phyloP scores from a whole-genome alignment of 2,329 filamentous ascomycete species.

The Rutstroemia sp. region DNA sequence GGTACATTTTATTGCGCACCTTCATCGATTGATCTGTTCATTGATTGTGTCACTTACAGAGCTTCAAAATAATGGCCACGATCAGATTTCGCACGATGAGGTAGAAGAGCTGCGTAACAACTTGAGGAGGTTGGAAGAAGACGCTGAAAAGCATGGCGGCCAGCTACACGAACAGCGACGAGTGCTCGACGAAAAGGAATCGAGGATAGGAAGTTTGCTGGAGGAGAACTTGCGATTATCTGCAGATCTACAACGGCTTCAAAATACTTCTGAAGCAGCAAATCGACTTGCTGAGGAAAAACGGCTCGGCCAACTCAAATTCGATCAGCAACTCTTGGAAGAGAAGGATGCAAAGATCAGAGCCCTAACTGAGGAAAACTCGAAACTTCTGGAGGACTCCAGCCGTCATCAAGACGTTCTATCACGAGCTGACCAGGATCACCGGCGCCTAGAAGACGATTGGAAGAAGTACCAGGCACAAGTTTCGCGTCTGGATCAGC shows the following conservation, averaged over 20 bases:
- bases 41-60: neutral
- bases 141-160: neutral
- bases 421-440: slow-evolving; percentile 10
- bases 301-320: neutral
- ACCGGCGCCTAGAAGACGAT: slow-evolving; percentile 16
- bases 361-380: slow-evolving; percentile 3
- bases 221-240: neutral
- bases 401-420: slow-evolving; percentile 11
- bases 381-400: slow-evolving; percentile 14
- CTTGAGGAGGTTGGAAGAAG: neutral
- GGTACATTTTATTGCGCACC: slow-evolving; percentile 13
- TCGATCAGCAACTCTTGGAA: neutral
- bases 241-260: neutral
- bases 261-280: no score
- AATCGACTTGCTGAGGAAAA: neutral
- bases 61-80: neutral
- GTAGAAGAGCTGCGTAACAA: neutral
- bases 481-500: slow-evolving; percentile 8
- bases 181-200: neutral
- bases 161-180: neutral
- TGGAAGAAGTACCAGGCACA: slow-evolving; percentile 13
- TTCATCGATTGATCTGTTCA: neutral
- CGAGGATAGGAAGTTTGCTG: neutral
- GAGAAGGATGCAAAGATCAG: neutral
- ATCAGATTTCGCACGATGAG: neutral